Evolutionary conservation across 2,329 filamentous ascomycete genomes (phyloP).

Genomic region (Cryoendolithus antarcticus): DNA sequence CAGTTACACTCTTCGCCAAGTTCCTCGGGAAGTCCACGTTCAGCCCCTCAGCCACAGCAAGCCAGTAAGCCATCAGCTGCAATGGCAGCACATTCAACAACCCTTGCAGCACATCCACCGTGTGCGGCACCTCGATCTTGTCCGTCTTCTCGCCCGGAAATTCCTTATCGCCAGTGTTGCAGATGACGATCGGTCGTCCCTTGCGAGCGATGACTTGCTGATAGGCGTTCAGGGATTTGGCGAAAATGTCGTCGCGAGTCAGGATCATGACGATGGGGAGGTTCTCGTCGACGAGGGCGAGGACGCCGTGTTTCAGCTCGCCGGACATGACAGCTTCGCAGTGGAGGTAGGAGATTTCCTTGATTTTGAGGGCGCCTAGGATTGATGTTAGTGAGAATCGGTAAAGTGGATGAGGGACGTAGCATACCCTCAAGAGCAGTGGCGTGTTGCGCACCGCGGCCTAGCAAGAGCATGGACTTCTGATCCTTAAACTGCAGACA

Average conservation of each 20-base stretch:
- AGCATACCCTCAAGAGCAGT: slow-evolving; percentile 73
- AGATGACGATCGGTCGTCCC: slow-evolving; percentile 96
- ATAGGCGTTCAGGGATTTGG: slow-evolving; percentile 98
- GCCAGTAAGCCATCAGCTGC: slow-evolving; percentile 97
- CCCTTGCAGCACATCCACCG: slow-evolving; percentile 89
- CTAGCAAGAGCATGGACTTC: slow-evolving; percentile 86
- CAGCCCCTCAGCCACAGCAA: slow-evolving; percentile 86
- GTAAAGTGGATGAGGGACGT: too few species aligned
- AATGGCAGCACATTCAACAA: slow-evolving; percentile 95
- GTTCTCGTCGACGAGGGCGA: slow-evolving; percentile 95
- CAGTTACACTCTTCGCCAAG: slow-evolving; percentile 96
- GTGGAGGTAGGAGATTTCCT: slow-evolving; percentile 99
- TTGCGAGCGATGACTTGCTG: slow-evolving; percentile 96
- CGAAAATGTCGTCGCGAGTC: slow-evolving; percentile 89
- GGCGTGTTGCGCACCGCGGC: slow-evolving; percentile 90
- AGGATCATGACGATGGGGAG: slow-evolving; percentile 99
- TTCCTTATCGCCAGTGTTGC: slow-evolving; percentile 80
- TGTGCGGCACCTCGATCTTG: slow-evolving; percentile 95
- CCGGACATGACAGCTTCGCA: slow-evolving; percentile 99
- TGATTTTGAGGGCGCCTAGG: slow-evolving; percentile 84
- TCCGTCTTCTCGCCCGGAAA: slow-evolving; percentile 81
- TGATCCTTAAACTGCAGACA: slow-evolving; percentile 94
- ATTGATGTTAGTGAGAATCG: slow-evolving; percentile 6
- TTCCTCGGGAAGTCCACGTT: slow-evolving; percentile 99
- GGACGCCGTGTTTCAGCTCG: slow-evolving; percentile 96